Evolutionary conservation across 371 early-diverging fungal genomes (phyloP).

Genomic region (Chytridiales sp.): DNA sequence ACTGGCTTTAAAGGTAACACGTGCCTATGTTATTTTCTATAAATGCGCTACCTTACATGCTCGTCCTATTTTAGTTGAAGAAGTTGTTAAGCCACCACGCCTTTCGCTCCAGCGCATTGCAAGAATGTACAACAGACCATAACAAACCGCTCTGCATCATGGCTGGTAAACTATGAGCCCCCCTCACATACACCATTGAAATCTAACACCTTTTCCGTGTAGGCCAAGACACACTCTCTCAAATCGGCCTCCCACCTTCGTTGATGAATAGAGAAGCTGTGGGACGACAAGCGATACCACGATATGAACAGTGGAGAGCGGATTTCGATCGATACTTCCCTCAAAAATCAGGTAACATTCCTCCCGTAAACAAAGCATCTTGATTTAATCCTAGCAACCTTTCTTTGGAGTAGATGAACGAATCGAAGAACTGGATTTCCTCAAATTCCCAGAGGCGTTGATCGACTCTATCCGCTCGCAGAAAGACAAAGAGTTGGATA

Average conservation of each 20-base stretch:
- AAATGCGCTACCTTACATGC: not conserved
- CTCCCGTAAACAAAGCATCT: not conserved
- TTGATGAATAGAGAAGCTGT: slow-evolving; percentile 29
- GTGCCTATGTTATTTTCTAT: slow-evolving; percentile 27
- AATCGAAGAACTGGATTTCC: slow-evolving; percentile 27
- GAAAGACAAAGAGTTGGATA: no score
- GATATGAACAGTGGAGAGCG: slow-evolving; percentile 37
- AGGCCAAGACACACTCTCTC: slow-evolving; percentile 46
- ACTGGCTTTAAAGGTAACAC: slow-evolving; percentile 40
- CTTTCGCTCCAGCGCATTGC: slow-evolving; percentile 33
- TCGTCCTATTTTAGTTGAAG: slow-evolving; percentile 4
- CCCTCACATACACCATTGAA: slow-evolving; percentile 1
- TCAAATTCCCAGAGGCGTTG: slow-evolving; percentile 36
- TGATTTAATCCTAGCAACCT: not conserved
- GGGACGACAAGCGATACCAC: slow-evolving; percentile 23
- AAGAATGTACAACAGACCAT: slow-evolving; percentile 35
- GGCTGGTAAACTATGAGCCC: slow-evolving; percentile 25
- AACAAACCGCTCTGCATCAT: slow-evolving; percentile 45
- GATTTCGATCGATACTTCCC: slow-evolving; percentile 40
- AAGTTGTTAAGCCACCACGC: slow-evolving; percentile 40
- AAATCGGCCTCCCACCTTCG: slow-evolving; percentile 45
- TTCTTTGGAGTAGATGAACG: slow-evolving; percentile 2
- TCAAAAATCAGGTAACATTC: slow-evolving; percentile 10
- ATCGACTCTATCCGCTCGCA: slow-evolving; percentile 43
- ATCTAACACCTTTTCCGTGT: not conserved